Conservation (phyloP, 108 stramenopile genomes). For the Discostella pseudostelligera region DNA sequence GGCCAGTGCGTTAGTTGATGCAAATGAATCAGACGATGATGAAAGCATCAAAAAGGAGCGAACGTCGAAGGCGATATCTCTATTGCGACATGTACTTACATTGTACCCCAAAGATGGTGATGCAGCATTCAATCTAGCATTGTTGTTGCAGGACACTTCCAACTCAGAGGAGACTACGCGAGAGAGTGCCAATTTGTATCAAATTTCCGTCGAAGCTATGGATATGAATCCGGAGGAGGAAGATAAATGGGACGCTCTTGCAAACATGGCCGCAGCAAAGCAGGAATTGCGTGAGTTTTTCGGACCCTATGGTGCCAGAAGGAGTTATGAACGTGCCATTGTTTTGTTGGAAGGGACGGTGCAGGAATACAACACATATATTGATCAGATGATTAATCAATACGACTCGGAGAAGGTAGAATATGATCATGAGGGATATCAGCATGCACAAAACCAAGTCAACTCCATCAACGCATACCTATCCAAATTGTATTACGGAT, state of each 20-base stretch:
- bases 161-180: constrained; percentile 24
- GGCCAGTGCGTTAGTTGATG: constrained; percentile 38
- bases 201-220: constrained; percentile 27
- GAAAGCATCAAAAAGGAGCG: constrained; percentile 7
- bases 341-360: constrained; percentile 27
- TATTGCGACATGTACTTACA: constrained; percentile 19
- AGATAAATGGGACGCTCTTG: constrained; percentile 51
- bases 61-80: constrained; percentile 10
- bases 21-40: constrained; percentile 10
- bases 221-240: constrained; percentile 5
- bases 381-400: constrained; percentile 17
- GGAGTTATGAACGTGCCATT: constrained; percentile 39
- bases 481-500: constrained; percentile 58
- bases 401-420: neutral
- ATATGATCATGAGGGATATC: constrained; percentile 20
- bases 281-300: constrained; percentile 36
- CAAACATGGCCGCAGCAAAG: constrained; percentile 45
- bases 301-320: constrained; percentile 24
- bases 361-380: constrained; percentile 26
- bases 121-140: constrained; percentile 51
- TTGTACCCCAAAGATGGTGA: constrained; percentile 41
- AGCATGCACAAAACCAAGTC: constrained; percentile 15
- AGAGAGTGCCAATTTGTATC: constrained; percentile 39
- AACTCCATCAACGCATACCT: constrained; percentile 25
- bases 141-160: constrained; percentile 43